These are phyloP conservation scores for Protomyces inundatus DNA, from an alignment of 1,139 yeast genomes.

Conservation along the genomic window DNA sequence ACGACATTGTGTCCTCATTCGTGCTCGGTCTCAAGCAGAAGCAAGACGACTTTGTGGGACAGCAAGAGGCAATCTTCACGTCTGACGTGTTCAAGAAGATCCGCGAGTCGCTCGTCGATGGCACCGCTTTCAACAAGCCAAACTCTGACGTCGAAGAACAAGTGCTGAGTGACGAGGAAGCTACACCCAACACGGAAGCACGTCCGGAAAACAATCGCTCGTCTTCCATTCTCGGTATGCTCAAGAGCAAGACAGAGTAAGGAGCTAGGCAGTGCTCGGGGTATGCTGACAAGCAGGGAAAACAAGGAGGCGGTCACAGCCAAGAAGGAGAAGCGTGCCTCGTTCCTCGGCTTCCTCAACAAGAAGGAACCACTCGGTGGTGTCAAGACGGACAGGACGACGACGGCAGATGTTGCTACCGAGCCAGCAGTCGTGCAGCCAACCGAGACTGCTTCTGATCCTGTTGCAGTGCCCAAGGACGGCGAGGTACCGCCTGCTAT, in stretches of 20 bases:
- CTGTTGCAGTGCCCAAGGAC: not conserved
- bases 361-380: not conserved
- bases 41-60: not conserved
- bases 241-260: not conserved
- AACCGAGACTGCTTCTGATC: too few relatives aligned
- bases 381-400: too few relatives aligned
- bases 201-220: not conserved
- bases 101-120: constrained; percentile 5
- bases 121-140: constrained; percentile 9
- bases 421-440: too few relatives aligned
- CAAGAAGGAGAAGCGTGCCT: constrained; percentile 15
- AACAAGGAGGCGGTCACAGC: not conserved
- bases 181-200: not conserved
- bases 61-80: not conserved
- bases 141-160: constrained; percentile 1
- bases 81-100: not conserved
- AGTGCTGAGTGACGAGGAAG: constrained; percentile 15
- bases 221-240: not conserved
- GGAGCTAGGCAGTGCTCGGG: not conserved
- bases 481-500: not conserved
- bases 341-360: not conserved
- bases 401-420: too few relatives aligned
- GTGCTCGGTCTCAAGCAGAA: constrained; percentile 4
- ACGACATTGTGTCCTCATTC: not conserved
- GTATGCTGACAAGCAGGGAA: not conserved